Conservation (phyloP, 306 rosid species). For the Vigna trinervia region DNA sequence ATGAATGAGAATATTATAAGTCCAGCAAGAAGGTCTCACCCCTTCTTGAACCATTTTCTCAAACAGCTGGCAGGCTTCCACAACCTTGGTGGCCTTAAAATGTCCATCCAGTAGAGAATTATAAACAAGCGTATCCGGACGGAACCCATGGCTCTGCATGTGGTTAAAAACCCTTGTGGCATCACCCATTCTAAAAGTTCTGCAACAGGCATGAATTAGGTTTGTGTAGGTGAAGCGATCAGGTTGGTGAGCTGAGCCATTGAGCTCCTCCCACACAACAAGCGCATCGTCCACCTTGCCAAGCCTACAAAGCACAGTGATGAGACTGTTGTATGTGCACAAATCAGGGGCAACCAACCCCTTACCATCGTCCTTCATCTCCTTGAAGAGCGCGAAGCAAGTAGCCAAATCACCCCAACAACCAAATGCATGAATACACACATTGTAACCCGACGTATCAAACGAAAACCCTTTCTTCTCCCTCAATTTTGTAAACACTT, state of each 20-base stretch:
- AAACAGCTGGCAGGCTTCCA: slow-evolving; percentile 75
- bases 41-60: slow-evolving; percentile 90
- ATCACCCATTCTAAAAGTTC: slow-evolving; percentile 63
- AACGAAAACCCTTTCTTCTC: slow-evolving; percentile 52
- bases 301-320: slow-evolving; percentile 68
- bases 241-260: slow-evolving; percentile 73
- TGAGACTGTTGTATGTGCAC: slow-evolving; percentile 78
- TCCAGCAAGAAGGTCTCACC: slow-evolving; percentile 71
- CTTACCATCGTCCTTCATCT: slow-evolving; percentile 63
- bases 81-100: slow-evolving; percentile 73
- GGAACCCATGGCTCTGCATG: slow-evolving; percentile 71
- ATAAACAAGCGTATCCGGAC: slow-evolving; percentile 64
- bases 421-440: slow-evolving; percentile 81
- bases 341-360: slow-evolving; percentile 66
- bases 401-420: slow-evolving; percentile 84
- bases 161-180: slow-evolving; percentile 66
- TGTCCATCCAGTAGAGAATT: slow-evolving; percentile 76
- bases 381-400: slow-evolving; percentile 62
- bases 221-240: slow-evolving; percentile 69
- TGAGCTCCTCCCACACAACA: slow-evolving; percentile 74
- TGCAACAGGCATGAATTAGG: slow-evolving; percentile 78
- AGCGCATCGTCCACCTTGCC: slow-evolving; percentile 83
- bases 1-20: slow-evolving; percentile 80
- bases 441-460: slow-evolving; percentile 71
- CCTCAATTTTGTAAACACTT: slow-evolving; percentile 62